A percentile compares a stretch with the other conserved stretches of the same genome.
phyloP scores from a whole-genome alignment of 1,139 yeast genomes.

The Suhomyces anneliseae region DNA sequence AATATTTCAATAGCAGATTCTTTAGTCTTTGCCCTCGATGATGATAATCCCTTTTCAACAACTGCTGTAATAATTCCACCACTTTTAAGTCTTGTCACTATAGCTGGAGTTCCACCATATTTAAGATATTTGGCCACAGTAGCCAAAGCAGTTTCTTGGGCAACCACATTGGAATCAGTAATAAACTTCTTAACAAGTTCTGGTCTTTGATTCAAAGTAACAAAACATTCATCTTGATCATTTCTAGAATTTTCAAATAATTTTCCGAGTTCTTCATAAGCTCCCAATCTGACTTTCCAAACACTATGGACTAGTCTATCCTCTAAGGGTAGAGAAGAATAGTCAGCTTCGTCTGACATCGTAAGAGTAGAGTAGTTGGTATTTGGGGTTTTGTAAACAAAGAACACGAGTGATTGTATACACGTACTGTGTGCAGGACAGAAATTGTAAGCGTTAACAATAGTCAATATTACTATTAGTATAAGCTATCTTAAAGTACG shows the following conservation, averaged over 20 bases:
- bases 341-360: slow-evolving; percentile 56
- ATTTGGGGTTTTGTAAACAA: slow-evolving; percentile 11
- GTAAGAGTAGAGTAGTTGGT: neutral
- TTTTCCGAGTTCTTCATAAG: slow-evolving; percentile 67
- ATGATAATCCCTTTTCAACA: slow-evolving; percentile 77
- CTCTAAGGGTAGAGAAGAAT: slow-evolving; percentile 59
- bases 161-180: slow-evolving; percentile 83
- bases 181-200: slow-evolving; percentile 58
- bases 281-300: slow-evolving; percentile 90
- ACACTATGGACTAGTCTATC: slow-evolving; percentile 69
- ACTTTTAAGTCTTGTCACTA: slow-evolving; percentile 38
- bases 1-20: slow-evolving; percentile 63
- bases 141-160: slow-evolving; percentile 79
- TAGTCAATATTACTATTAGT: neutral
- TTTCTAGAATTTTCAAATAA: slow-evolving; percentile 55
- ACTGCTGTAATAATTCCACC: slow-evolving; percentile 54
- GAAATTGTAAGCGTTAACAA: neutral
- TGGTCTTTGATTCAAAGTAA: slow-evolving; percentile 47
- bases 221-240: slow-evolving; percentile 56
- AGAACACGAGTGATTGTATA: slow-evolving; percentile 3
- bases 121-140: slow-evolving; percentile 58
- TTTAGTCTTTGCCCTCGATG: slow-evolving; percentile 76
- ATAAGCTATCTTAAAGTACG: no score
- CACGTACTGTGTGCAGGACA: neutral
- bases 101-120: slow-evolving; percentile 50